Evolutionary conservation across 371 early-diverging fungal genomes (phyloP).

Genomic region (Coemansia sp.): DNA sequence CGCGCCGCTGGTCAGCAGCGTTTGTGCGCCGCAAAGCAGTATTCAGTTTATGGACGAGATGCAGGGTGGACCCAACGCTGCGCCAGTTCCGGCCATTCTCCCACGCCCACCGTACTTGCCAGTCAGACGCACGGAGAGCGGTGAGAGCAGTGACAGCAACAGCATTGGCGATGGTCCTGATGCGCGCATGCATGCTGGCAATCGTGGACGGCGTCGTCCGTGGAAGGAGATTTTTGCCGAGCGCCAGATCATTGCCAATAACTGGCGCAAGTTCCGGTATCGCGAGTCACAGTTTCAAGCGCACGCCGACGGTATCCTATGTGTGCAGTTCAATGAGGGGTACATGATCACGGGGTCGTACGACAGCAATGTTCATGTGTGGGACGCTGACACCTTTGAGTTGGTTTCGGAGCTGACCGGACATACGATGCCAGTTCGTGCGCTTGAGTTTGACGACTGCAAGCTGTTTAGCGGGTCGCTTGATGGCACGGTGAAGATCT

Average conservation of each 20-base stretch:
- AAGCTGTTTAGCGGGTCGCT: slow-evolving; percentile 84
- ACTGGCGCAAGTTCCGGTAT: slow-evolving; percentile 80
- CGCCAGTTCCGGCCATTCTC: slow-evolving; percentile 7
- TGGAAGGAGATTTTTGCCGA: slow-evolving; percentile 87
- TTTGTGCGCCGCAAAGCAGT: slow-evolving; percentile 39
- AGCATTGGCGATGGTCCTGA: slow-evolving; percentile 10
- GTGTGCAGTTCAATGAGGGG: slow-evolving; percentile 80
- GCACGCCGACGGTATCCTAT: slow-evolving; percentile 85
- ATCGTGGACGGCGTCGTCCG: slow-evolving; percentile 50
- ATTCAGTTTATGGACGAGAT: slow-evolving; percentile 31
- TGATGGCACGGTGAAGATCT: slow-evolving; percentile 93
- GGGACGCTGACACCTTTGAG: slow-evolving; percentile 77
- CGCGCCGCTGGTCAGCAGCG: slow-evolving; percentile 40
- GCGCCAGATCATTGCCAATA: slow-evolving; percentile 76
- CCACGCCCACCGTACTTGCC: slow-evolving; percentile 7
- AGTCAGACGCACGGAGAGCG: slow-evolving; percentile 14
- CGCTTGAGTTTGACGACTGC: slow-evolving; percentile 81
- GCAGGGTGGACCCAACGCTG: slow-evolving; percentile 1
- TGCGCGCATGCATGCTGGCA: not conserved
- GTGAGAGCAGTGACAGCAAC: slow-evolving; percentile 45
- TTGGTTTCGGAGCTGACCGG: slow-evolving; percentile 71
- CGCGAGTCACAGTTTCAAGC: slow-evolving; percentile 60
- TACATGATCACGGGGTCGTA: slow-evolving; percentile 80
- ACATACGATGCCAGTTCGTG: slow-evolving; percentile 82
- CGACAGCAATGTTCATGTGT: slow-evolving; percentile 78